A percentile compares a stretch with the other conserved stretches of the same genome.
phyloP scores from a whole-genome alignment of 768 basidiomycete species.

The Kwoniella heveanensis region DNA sequence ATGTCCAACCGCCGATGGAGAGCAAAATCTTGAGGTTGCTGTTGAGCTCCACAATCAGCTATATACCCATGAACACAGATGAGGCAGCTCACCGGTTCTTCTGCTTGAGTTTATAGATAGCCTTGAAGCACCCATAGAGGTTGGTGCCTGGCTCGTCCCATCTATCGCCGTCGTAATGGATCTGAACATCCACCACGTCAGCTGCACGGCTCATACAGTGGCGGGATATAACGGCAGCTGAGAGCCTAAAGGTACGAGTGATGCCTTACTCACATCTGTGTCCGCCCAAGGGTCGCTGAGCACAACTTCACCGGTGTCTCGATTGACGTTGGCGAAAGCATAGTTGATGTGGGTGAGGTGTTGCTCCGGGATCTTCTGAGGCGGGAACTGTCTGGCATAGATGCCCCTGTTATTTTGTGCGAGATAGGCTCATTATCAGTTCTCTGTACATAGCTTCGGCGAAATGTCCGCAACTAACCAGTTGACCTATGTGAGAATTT shows the following conservation, averaged over 20 bases:
- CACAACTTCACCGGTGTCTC: conserved; percentile 81
- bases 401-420: conserved; percentile 72
- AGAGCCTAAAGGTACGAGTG: too few relatives aligned
- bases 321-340: conserved; percentile 84
- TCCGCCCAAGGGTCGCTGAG: conserved; percentile 93
- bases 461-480: conserved; percentile 31
- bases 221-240: too few relatives aligned
- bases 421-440: not conserved
- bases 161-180: conserved; percentile 90
- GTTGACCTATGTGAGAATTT: conserved; percentile 50
- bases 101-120: conserved; percentile 88
- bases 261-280: conserved; percentile 64
- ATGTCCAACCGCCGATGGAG: conserved; percentile 83
- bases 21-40: conserved; percentile 65
- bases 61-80: not conserved
- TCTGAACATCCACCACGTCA: conserved; percentile 60
- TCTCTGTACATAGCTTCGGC: not conserved
- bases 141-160: conserved; percentile 92
- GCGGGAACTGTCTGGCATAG: conserved; percentile 89
- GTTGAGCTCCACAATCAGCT: conserved; percentile 57
- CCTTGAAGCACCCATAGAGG: conserved; percentile 93
- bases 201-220: not conserved
- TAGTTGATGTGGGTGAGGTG: conserved; percentile 92
- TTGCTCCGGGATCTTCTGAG: conserved; percentile 75
- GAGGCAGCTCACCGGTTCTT: conserved; percentile 64